Conservation (phyloP, 176 grass and related monocot genomes). For the Cenchrus americanus region DNA sequence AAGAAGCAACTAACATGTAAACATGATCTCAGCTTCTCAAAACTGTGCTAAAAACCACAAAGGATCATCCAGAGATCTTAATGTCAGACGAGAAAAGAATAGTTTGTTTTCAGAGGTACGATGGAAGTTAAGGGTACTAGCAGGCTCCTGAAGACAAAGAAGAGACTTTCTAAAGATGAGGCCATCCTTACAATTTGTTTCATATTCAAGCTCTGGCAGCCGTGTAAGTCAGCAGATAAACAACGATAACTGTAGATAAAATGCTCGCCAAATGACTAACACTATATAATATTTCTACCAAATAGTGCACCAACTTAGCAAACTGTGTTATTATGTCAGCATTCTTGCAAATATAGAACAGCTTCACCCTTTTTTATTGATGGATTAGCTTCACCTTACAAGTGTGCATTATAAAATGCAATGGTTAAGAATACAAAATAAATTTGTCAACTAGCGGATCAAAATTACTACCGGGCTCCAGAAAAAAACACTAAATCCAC, state of each 20-base stretch:
- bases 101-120: background rate
- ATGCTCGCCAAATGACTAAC: background rate
- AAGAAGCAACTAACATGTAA: background rate
- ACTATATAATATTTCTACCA: conserved; percentile 12
- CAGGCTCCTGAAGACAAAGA: background rate
- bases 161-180: background rate
- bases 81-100: background rate
- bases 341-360: conserved; percentile 22
- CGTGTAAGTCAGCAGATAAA: background rate
- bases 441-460: background rate
- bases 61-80: background rate
- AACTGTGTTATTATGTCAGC: conserved; percentile 10
- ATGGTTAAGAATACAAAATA: too few relatives aligned
- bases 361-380: background rate
- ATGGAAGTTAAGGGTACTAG: background rate
- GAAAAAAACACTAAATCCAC: background rate
- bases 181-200: background rate
- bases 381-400: background rate
- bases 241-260: background rate
- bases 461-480: background rate
- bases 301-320: background rate
- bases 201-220: background rate
- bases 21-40: conserved; percentile 7
- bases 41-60: background rate
- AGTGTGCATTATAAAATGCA: background rate